Conservation (phyloP, 78 protist genomes). For the Dictyostelium capitatum region DNA sequence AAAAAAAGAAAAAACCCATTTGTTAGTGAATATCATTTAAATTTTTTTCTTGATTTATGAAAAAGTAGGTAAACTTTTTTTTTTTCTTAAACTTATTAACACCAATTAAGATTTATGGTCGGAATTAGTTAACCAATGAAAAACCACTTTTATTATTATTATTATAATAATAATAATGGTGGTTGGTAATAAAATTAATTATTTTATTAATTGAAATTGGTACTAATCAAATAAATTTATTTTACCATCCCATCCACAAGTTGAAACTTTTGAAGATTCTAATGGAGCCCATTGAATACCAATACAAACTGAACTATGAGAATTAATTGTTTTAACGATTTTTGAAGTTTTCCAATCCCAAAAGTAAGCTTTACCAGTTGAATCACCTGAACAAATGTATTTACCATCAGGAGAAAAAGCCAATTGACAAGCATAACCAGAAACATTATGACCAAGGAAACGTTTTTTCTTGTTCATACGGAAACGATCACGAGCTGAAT, state of each 20-base stretch:
- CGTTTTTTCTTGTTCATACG: constrained; percentile 88
- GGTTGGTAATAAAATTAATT: too few species aligned
- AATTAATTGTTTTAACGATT: constrained; percentile 83
- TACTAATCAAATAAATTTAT: constrained; percentile 93
- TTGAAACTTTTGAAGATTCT: constrained; percentile 90
- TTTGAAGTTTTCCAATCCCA: constrained; percentile 98
- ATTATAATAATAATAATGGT: too few species aligned
- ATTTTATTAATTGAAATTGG: too few species aligned
- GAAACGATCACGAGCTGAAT: constrained; percentile 86
- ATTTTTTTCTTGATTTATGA: too few species aligned
- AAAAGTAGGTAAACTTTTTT: too few species aligned
- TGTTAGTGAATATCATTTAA: too few species aligned
- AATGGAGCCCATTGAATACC: constrained; percentile 95
- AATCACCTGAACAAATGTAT: constrained; percentile 93
- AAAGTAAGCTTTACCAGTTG: constrained; percentile 92
- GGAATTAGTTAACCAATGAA: too few species aligned
- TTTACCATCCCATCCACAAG: constrained; percentile 96
- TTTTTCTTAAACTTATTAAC: too few species aligned
- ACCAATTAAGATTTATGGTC: too few species aligned
- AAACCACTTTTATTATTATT: too few species aligned
- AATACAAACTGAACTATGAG: constrained; percentile 92
- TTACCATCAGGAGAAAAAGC: constrained; percentile 96
- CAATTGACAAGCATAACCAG: constrained; percentile 97
- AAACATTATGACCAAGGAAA: constrained; percentile 92
- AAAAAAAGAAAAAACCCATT: too few species aligned